Percentiles rank a stretch among this genome's conserved stretches.
phyloP scores from a whole-genome alignment of 768 basidiomycete genomes.

The Russula griseocarnosa region DNA sequence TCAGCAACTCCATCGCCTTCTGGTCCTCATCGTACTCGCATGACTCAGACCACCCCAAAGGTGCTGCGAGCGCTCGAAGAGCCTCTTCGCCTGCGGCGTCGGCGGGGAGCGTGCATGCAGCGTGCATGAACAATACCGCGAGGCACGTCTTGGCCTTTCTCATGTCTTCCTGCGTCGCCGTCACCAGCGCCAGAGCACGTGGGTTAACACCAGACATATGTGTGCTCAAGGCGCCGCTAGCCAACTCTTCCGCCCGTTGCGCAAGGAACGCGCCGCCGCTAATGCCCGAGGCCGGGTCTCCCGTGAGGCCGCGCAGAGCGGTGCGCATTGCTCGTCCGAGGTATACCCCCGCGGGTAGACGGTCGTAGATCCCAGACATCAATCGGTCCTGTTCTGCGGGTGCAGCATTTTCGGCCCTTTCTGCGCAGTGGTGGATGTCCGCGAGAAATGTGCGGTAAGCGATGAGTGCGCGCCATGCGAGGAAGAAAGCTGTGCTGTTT shows the following conservation, averaged over 20 bases:
- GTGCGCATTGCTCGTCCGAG: not conserved
- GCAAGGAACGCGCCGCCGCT: not conserved
- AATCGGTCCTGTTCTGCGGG: not conserved
- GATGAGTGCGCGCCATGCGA: slow-evolving; percentile 18
- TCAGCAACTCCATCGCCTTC: slow-evolving; percentile 2
- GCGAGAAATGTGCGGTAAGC: slow-evolving; percentile 14
- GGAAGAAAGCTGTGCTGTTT: slow-evolving; percentile 5
- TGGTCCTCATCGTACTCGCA: slow-evolving; percentile 5
- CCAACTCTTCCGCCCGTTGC: not conserved
- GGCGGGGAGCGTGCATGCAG: slow-evolving; percentile 14
- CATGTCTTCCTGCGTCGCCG: slow-evolving; percentile 10
- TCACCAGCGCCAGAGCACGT: not conserved
- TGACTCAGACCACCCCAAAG: slow-evolving; percentile 3
- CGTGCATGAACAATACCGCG: slow-evolving; percentile 20
- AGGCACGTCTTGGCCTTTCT: slow-evolving; percentile 12
- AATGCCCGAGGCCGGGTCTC: not conserved
- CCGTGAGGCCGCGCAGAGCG: slow-evolving; percentile 4
- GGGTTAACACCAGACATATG: not conserved
- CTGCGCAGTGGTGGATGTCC: not conserved
- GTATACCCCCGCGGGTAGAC: not conserved
- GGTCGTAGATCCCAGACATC: not conserved
- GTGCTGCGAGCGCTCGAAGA: slow-evolving; percentile 5
- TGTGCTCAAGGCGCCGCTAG: not conserved
- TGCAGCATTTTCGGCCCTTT: fast-evolving
- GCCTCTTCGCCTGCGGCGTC: slow-evolving; percentile 1